Evolutionary conservation across 768 basidiomycete species (phyloP).

Genomic region (Boletus rex-veris): DNA sequence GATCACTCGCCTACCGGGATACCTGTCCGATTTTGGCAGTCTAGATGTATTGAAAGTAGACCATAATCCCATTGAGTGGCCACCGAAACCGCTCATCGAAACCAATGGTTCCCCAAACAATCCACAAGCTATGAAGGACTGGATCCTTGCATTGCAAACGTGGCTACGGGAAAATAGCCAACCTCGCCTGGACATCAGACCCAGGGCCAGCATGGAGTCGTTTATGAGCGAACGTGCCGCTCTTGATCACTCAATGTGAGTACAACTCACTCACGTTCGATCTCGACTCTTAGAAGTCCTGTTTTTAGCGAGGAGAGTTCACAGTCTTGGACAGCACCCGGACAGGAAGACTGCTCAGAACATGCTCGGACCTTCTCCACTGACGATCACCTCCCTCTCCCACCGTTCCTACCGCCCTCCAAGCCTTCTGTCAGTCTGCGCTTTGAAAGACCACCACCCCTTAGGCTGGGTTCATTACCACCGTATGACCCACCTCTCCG

Average conservation of each 20-base stretch:
- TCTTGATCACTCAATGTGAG: slow-evolving; percentile 34
- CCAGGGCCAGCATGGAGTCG: slow-evolving; percentile 47
- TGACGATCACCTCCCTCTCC: slow-evolving; percentile 55
- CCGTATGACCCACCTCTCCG: slow-evolving; percentile 43
- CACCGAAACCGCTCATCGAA: slow-evolving; percentile 59
- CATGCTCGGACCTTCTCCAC: slow-evolving; percentile 61
- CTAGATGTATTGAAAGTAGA: slow-evolving; percentile 83
- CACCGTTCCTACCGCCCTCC: slow-evolving; percentile 22
- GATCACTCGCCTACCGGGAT: slow-evolving; percentile 72
- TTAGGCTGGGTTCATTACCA: slow-evolving; percentile 46
- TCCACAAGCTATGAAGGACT: slow-evolving; percentile 57
- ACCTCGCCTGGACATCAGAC: slow-evolving; percentile 29
- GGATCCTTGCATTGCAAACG: slow-evolving; percentile 65
- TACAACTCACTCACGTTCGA: background rate
- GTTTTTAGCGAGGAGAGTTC: slow-evolving; percentile 37
- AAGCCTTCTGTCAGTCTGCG: slow-evolving; percentile 24
- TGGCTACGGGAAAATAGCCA: slow-evolving; percentile 66
- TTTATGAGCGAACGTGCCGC: slow-evolving; percentile 41
- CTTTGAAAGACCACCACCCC: slow-evolving; percentile 43
- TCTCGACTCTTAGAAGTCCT: slow-evolving; percentile 4
- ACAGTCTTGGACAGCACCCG: slow-evolving; percentile 45
- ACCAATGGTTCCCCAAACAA: slow-evolving; percentile 40
- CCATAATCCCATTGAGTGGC: slow-evolving; percentile 94
- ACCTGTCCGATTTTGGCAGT: slow-evolving; percentile 66
- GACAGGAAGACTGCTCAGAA: slow-evolving; percentile 34